Conservation (phyloP, 1,284 basidiomycete species). For the Naganishia sp. region DNA sequence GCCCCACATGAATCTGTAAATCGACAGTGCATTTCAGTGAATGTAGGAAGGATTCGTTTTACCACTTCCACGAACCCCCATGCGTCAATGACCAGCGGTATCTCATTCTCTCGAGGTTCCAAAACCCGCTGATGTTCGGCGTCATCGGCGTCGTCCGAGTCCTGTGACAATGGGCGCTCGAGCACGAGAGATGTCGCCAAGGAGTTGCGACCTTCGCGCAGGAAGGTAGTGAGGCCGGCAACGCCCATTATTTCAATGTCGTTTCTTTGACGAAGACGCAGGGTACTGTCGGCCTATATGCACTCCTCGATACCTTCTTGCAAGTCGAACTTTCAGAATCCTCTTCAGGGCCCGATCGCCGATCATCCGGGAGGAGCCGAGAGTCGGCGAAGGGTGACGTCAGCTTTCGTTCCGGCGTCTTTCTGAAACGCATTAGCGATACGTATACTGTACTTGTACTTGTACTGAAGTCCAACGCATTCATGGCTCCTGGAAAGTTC, state of each 20-base stretch:
- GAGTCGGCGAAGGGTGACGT: no score
- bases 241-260: conserved; percentile 65
- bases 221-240: conserved; percentile 73
- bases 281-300: no score
- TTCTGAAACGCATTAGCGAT: no score
- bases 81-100: conserved; percentile 71
- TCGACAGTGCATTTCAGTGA: background rate
- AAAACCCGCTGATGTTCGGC: background rate
- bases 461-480: no score
- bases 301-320: no score
- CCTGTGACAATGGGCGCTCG: conserved; percentile 36
- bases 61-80: conserved; percentile 71
- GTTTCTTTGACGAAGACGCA: no score
- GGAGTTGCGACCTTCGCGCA: conserved; percentile 68
- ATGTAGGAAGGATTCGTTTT: background rate
- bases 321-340: no score
- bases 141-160: background rate
- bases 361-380: no score
- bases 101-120: conserved; percentile 27
- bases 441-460: no score
- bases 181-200: conserved; percentile 62
- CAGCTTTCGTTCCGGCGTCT: no score
- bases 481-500: no score
- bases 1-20: conserved; percentile 72
- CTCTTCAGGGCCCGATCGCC: no score